phyloP scores from a whole-genome alignment of 345 rosid species.

The Camelina sativa region DNA sequence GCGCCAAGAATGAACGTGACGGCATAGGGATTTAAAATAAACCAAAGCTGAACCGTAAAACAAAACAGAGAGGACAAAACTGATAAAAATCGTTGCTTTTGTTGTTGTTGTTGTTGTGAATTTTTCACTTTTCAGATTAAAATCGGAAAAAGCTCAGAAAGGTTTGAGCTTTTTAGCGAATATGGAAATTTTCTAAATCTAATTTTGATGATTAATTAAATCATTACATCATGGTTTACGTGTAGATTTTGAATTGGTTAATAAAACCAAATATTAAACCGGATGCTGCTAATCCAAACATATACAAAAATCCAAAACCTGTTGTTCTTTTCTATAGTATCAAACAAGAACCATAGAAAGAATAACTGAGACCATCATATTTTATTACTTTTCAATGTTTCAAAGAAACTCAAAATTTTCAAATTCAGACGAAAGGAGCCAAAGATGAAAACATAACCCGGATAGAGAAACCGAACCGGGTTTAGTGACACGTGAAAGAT shows the following conservation, averaged over 20 bases:
- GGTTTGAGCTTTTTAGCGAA: conserved; percentile 12
- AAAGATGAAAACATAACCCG: background rate
- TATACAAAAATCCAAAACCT: background rate
- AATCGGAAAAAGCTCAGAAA: conserved; percentile 8
- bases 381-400: background rate
- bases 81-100: conserved; percentile 6
- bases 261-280: background rate
- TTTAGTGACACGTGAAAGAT: conserved; percentile 1
- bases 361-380: background rate
- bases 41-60: conserved; percentile 32
- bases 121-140: conserved; percentile 27
- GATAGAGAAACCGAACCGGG: conserved; percentile 24
- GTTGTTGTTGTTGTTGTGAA: background rate
- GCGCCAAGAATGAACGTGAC: conserved; percentile 50
- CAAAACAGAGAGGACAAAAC: background rate
- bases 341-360: background rate
- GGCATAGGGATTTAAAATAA: conserved; percentile 46
- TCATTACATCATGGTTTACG: background rate
- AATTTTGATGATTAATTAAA: background rate
- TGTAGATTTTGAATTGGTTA: background rate
- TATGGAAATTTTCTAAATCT: conserved; percentile 15
- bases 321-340: background rate
- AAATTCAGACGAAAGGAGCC: background rate
- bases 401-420: background rate
- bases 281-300: background rate